Evolutionary conservation across 2,329 filamentous ascomycete genomes (phyloP).

Genomic region (Exophiala oligosperma): DNA sequence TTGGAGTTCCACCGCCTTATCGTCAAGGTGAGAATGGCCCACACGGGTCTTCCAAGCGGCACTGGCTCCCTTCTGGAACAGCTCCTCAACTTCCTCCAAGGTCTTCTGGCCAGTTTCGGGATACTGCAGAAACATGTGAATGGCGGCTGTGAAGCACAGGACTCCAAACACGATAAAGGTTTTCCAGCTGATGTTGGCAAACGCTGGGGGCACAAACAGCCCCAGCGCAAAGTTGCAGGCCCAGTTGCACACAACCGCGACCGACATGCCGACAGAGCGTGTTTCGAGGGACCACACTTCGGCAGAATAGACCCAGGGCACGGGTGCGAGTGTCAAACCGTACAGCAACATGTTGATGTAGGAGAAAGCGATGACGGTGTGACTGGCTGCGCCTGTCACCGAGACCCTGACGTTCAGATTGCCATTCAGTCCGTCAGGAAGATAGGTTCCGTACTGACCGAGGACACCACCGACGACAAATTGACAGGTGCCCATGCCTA

Average conservation of each 20-base stretch:
- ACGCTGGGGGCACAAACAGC: constrained; percentile 59
- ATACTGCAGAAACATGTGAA: constrained; percentile 67
- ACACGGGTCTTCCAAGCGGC: background rate
- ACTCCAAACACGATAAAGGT: constrained; percentile 75
- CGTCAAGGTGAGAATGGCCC: no score
- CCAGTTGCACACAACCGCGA: constrained; percentile 64
- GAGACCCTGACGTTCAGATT: constrained; percentile 38
- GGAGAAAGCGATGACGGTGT: constrained; percentile 66
- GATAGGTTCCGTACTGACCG: constrained; percentile 42
- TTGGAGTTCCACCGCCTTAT: no score
- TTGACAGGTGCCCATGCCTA: constrained; percentile 57
- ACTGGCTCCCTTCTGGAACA: constrained; percentile 19
- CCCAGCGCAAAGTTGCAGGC: constrained; percentile 57
- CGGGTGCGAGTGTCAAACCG: constrained; percentile 43
- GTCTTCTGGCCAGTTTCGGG: constrained; percentile 72
- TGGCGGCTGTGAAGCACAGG: constrained; percentile 66
- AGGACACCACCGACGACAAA: constrained; percentile 45
- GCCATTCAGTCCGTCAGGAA: constrained; percentile 33
- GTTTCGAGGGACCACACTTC: constrained; percentile 64
- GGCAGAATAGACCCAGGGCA: constrained; percentile 60
- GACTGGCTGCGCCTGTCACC: constrained; percentile 48
- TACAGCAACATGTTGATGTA: constrained; percentile 50
- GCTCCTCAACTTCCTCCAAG: constrained; percentile 58
- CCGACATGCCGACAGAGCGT: constrained; percentile 64
- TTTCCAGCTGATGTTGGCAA: constrained; percentile 58